These are phyloP conservation scores for Talaromyces sp. DNA, from an alignment of 2,329 filamentous ascomycete species.

Conservation along the genomic window DNA sequence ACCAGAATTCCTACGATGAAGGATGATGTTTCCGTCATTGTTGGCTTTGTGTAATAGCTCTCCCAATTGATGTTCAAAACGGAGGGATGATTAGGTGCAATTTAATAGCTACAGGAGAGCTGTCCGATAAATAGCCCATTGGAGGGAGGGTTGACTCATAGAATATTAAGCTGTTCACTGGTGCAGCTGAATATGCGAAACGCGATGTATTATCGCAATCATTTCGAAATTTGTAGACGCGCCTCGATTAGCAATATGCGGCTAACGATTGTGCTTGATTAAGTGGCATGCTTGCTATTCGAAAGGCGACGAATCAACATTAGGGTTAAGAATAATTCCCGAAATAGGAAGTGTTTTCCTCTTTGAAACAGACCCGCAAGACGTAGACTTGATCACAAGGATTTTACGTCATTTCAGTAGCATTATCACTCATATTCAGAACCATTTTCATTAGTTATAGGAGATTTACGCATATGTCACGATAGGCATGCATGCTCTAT, in stretches of 20 bases:
- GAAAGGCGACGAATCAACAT: background rate
- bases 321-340: conserved; percentile 1
- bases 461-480: background rate
- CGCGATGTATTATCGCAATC: background rate
- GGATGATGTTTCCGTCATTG: conserved; percentile 5
- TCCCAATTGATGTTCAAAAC: background rate
- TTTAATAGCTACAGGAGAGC: background rate
- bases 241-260: background rate
- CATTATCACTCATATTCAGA: too few species aligned
- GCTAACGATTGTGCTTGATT: background rate
- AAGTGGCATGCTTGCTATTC: background rate
- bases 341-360: conserved; percentile 9
- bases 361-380: background rate
- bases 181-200: background rate
- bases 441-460: background rate
- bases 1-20: conserved; percentile 22
- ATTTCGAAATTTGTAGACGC: background rate
- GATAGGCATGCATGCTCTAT: background rate
- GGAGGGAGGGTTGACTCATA: background rate
- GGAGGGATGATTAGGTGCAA: background rate
- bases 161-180: background rate
- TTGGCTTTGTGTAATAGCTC: background rate
- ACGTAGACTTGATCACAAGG: background rate
- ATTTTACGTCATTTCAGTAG: background rate
- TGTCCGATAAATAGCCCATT: background rate